Evolutionary conservation across 2,329 filamentous ascomycete genomes (phyloP), one percentile per base, ranked within the genome.

Genomic region (Colletotrichum graminicola): DNA sequence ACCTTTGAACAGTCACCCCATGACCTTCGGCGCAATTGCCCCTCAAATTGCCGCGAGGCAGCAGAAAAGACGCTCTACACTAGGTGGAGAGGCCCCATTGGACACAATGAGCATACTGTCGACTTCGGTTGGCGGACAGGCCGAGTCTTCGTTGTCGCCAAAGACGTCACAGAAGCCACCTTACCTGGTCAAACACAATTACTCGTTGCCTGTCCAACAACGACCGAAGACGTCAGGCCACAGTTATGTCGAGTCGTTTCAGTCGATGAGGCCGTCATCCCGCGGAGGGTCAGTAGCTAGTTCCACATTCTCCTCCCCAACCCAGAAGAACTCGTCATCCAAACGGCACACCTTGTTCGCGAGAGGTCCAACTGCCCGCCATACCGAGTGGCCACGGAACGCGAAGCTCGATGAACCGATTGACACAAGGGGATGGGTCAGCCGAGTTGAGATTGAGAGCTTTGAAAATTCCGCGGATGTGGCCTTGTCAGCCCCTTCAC

Each of bases 101-200:
- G 57, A 66, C 29, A 54, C 60, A 18, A 18, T 72, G 26, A 54
- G 65, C 14, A 74, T 72, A 18, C 72, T 66, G 41, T 63, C 57
- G 16, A 29, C 56, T 60, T 41, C 70, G 49, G 12, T 34, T 14
- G n/a, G 49, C 23, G 12, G 71, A 21, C 61, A 68, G 16, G 57
- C 51, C 8, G 63, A 69, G 3, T 43, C 70, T 8, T 32, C 62
- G 2, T 65, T 63, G 29, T 74, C 73, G 2, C 49, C 74, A 2
- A 69, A 62, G 57, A 51, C 70, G 10, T 69, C 73, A 5, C 75
- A 75, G 1, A 77, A 77, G 29, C 75, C 76, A 1, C 71, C 76
- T n/a, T 55, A 75, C 32, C 63, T 76, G 12, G 73, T 74, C 6
- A 76, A 75, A 43, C 67, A 71, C 21, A 73, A 73, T n/a, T 74